Base-by-base conservation (phyloP, 2,329 filamentous ascomycete species). In the Fusarium bactridioides region DNA sequence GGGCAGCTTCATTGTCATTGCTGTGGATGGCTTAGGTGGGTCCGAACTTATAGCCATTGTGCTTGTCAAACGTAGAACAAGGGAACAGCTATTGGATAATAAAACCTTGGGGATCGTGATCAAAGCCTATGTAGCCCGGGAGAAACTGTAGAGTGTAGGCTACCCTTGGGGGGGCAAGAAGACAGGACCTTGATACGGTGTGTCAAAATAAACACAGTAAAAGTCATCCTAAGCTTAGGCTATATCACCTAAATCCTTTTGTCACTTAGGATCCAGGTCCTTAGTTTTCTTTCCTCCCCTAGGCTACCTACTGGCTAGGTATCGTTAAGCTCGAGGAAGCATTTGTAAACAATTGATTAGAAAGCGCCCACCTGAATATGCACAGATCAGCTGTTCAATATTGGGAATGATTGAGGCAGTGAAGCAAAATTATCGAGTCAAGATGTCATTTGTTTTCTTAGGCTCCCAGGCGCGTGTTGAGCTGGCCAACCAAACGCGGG, bases 401-500 rank as follows among this genome's bases (percentile, higher is more conserved):
- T 55, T 15, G 41, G 35, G 40, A 41, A 38, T 60, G 33, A 38
- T 27, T n/a, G 19, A 48, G 55, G 16, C 29, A 37, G 19, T 43
- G n/a, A 56, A 57, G 38, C 37, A 57, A 53, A 54, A 54, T 54
- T 41, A 41, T 6, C 25, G 18, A 54, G 25, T 29, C 23, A 40
- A 54, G 35, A 54, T 54, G 50, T 57, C 58, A 56, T 40, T 59
- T 43, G 33, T 51, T 51, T 67, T 53, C 51, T 37, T 27, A 27
- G 37, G 45, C 47, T 41, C 19, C 23, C 40, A 53, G 58, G 40
- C 44, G 50, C 66, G 51, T 59, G 23, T 5, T 35, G 47, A 19
- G n/a, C 60, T 37, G 27, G n/a, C 74, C 66, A 71, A 67, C 55
- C 61, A 64, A 61, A 70, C 70, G 72, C 75, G 77, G 64, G 37